Percentiles rank a stretch among this genome's conserved stretches.
These are phyloP conservation scores for Pythium grandisporangium DNA, from an alignment of 352 stramenopile species.

Conservation along the genomic window DNA sequence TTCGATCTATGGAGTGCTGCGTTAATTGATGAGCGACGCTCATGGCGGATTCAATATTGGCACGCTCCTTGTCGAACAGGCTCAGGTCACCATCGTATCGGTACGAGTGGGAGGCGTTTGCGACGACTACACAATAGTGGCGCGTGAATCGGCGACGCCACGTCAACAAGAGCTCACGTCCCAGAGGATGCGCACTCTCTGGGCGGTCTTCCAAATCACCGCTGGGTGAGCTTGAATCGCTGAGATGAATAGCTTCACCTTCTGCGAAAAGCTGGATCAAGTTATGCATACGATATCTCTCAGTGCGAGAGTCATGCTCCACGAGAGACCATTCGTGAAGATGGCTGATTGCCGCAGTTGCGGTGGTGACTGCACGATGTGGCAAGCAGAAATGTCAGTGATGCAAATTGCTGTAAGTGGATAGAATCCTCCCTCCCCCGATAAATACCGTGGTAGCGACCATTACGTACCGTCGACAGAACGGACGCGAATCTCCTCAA, in stretches of 20 bases:
- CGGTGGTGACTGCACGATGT: constrained; percentile 21
- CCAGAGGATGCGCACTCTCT: too few relatives aligned
- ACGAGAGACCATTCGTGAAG: constrained; percentile 79
- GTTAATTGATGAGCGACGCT: constrained; percentile 61
- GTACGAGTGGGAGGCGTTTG: constrained; percentile 65
- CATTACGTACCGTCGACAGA: constrained; percentile 21
- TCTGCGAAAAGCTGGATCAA: constrained; percentile 79
- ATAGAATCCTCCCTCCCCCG: too few relatives aligned
- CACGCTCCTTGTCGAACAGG: constrained; percentile 69
- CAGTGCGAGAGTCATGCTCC: constrained; percentile 57
- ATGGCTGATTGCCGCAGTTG: constrained; percentile 39
- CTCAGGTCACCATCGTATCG: constrained; percentile 60
- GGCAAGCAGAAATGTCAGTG: not conserved
- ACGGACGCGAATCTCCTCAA: constrained; percentile 51
- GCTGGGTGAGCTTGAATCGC: too few relatives aligned
- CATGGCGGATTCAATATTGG: constrained; percentile 81
- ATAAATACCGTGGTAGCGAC: too few relatives aligned
- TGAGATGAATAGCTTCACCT: constrained; percentile 56
- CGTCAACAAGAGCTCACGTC: constrained; percentile 58
- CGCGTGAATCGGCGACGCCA: constrained; percentile 81
- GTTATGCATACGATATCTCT: constrained; percentile 77
- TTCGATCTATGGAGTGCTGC: constrained; percentile 58
- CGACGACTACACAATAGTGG: constrained; percentile 77
- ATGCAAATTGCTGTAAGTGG: not conserved
- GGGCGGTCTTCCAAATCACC: too few relatives aligned